These are phyloP conservation scores for Sphagnum contortum DNA, from an alignment of 225 moss, liverwort and hornwort genomes.

Conservation along the genomic window DNA sequence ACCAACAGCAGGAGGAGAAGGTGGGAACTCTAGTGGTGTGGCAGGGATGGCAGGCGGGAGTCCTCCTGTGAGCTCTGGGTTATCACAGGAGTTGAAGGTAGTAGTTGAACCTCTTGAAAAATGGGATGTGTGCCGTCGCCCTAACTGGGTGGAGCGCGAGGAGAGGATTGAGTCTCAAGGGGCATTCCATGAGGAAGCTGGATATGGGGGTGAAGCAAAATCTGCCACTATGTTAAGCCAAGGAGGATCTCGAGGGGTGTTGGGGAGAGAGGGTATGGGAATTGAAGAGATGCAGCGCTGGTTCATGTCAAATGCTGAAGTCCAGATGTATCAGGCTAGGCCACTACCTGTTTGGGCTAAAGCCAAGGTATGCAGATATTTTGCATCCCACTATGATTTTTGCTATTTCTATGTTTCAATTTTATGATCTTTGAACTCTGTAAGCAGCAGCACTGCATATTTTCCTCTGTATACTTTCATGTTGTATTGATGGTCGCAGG, in stretches of 20 bases:
- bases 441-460: too few relatives aligned
- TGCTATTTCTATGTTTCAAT: too few relatives aligned
- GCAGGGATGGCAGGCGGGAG: slow-evolving; percentile 52
- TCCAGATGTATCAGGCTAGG: slow-evolving; percentile 96
- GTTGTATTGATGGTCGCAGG: slow-evolving; percentile 52
- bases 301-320: slow-evolving; percentile 99
- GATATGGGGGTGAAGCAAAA: slow-evolving; percentile 5
- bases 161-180: slow-evolving; percentile 62
- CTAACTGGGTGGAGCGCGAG: slow-evolving; percentile 94
- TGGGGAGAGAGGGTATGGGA: slow-evolving; percentile 50
- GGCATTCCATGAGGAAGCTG: slow-evolving; percentile 26
- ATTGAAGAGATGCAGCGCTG: slow-evolving; percentile 92
- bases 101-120: slow-evolving; percentile 75
- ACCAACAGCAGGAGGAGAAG: slow-evolving; percentile 64
- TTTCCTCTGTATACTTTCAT: slow-evolving; percentile 33
- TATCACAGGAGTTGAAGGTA: slow-evolving; percentile 63
- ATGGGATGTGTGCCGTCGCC: slow-evolving; percentile 94
- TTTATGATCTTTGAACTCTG: too few relatives aligned
- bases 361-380: slow-evolving; percentile 54
- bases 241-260: slow-evolving; percentile 15
- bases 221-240: slow-evolving; percentile 5
- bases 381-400: background rate
- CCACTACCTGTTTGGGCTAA: slow-evolving; percentile 92
- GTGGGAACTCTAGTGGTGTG: slow-evolving; percentile 52
- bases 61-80: slow-evolving; percentile 49